Evolutionary conservation across 306 rosid species (phyloP), one percentile per base, ranked within the genome.

Genomic region (Cicer judaicum): DNA sequence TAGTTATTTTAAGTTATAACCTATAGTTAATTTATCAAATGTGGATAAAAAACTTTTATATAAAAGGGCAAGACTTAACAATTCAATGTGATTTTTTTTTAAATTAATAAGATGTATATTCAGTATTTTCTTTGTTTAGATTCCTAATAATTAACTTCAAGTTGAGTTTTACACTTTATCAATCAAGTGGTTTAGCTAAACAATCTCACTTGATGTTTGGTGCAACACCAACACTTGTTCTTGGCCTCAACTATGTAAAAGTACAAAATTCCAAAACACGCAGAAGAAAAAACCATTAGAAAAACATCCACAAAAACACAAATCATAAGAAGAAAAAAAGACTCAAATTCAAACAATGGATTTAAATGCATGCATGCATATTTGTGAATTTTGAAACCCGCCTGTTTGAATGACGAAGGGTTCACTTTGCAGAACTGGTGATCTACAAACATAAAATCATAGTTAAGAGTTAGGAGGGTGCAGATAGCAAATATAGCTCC

Each of bases 221-320:
- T 12, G 77, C 63, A 64, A 72, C 21, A 56, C 69, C 80, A 74
- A 64, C 79, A 64, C 82, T 80, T 70, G 72, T 70, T 53, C 85
- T 80, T 15, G 83, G 81, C 38, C 87, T 85, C 65, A 83, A 82
- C 96, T 88, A 14, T 53, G 12, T 5, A n/a, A 38, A 61, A 15
- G 2, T 34, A 55, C 1, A 41, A 38, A 24, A 34, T 10, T 50
- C 19, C 52, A 67, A 40, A 10, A 76, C 62, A 50, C 54, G 41
- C 55, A 66, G 36, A 14, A 65, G 38, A 64, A 39, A 13, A 10
- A 64, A 10, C 0, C 69, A 46, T 15, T 16, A 67, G 60, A 29
- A 57, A 57, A 57, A 39, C 24, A 77, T 42, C 39, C 59, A 53
- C 13, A 52, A 65, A 44, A 68, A 66, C 60, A 67, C 39, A 67